A percentile compares a stretch with the other conserved stretches of the same genome.
Evolutionary conservation across 257 asterid species (phyloP).

Genomic region (Primulina tabacum): DNA sequence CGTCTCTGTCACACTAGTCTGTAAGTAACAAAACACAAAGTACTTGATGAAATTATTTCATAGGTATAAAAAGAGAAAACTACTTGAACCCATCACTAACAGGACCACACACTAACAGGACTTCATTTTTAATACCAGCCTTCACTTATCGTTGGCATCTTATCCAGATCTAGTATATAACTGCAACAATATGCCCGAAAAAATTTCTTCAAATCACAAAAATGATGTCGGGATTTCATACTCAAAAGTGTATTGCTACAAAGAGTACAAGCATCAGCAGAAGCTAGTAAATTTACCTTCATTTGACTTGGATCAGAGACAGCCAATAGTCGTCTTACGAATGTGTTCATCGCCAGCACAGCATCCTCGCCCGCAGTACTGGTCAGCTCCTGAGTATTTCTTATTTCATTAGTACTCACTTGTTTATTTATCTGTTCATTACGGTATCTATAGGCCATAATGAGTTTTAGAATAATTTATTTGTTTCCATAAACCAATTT

Average conservation of each 20-base stretch:
- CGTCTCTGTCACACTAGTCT: constrained; percentile 92
- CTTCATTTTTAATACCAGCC: constrained; percentile 11
- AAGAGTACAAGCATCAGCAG: constrained; percentile 11
- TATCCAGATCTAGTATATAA: neutral
- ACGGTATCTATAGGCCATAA: constrained; percentile 15
- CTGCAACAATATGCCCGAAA: constrained; percentile 8
- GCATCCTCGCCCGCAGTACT: constrained; percentile 95
- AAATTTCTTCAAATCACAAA: neutral
- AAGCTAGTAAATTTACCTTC: constrained; percentile 55
- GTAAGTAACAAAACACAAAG: constrained; percentile 25
- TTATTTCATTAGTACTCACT: neutral
- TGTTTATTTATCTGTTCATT: constrained; percentile 3
- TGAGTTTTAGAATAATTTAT: constrained; percentile 23
- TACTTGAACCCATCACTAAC: constrained; percentile 21
- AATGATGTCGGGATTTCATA: neutral
- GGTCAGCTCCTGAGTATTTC: constrained; percentile 70
- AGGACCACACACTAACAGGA: constrained; percentile 12
- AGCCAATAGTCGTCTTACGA: constrained; percentile 86
- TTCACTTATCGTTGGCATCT: constrained; percentile 6
- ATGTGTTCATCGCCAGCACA: constrained; percentile 86
- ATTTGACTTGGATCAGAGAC: constrained; percentile 88
- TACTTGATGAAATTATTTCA: constrained; percentile 3
- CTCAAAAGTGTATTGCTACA: neutral
- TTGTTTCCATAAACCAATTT: constrained; percentile 8
- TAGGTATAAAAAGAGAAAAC: neutral